Evolutionary conservation across 495 filamentous ascomycete species (phyloP).

Genomic region (Talaromyces adpressus): DNA sequence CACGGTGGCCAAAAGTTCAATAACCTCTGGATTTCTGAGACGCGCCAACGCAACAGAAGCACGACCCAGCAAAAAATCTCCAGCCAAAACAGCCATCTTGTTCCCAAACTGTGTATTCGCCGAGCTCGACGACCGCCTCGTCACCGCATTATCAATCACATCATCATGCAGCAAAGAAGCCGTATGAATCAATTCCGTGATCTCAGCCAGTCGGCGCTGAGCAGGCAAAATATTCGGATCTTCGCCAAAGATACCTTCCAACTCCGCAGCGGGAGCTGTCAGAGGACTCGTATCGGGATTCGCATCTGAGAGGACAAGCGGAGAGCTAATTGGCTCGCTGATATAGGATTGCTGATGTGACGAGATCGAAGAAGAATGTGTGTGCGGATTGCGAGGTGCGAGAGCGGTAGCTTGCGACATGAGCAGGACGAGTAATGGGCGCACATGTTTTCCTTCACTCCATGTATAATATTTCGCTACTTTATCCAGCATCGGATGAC

Average conservation of each 20-base stretch:
- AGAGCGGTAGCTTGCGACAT: slow-evolving; percentile 89
- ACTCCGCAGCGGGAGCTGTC: slow-evolving; percentile 41
- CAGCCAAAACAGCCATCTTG: slow-evolving; percentile 96
- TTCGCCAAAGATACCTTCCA: slow-evolving; percentile 37
- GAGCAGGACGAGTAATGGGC: slow-evolving; percentile 85
- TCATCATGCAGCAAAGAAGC: slow-evolving; percentile 96
- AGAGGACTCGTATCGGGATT: slow-evolving; percentile 64
- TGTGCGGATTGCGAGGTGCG: slow-evolving; percentile 54
- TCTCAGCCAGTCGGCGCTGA: slow-evolving; percentile 90
- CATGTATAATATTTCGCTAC: slow-evolving; percentile 98
- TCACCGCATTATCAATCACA: slow-evolving; percentile 87
- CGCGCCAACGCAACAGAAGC: slow-evolving; percentile 91
- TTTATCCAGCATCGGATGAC: slow-evolving; percentile 87
- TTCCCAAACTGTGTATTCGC: slow-evolving; percentile 94
- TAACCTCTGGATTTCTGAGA: slow-evolving; percentile 85
- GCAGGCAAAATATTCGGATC: slow-evolving; percentile 80
- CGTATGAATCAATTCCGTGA: slow-evolving; percentile 94
- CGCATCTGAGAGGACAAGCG: slow-evolving; percentile 66
- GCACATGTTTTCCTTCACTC: slow-evolving; percentile 92
- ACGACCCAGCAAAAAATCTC: slow-evolving; percentile 87
- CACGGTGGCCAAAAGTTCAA: slow-evolving; percentile 88
- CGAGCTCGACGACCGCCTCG: slow-evolving; percentile 73
- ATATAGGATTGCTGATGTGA: slow-evolving; percentile 31
- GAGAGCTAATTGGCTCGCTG: slow-evolving; percentile 70
- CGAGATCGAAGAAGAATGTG: slow-evolving; percentile 11